Evolutionary conservation across 176 grass and related monocot genomes (phyloP).

Genomic region (Aegilops umbellulata): DNA sequence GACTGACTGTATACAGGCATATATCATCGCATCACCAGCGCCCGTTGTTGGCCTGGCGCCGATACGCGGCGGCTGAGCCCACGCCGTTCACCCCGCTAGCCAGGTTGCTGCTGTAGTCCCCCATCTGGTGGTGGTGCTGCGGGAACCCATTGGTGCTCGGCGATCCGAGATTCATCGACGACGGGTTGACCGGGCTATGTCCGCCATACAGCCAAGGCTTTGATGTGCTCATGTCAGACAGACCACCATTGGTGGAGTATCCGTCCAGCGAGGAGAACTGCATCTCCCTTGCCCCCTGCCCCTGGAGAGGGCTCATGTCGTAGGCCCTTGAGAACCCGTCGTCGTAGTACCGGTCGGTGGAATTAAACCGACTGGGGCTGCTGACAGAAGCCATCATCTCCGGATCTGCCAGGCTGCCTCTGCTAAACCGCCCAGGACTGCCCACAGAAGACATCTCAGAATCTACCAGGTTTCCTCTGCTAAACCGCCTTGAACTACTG

Average conservation of each 20-base stretch:
- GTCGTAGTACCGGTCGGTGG: slow-evolving; percentile 45
- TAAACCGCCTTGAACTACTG: slow-evolving; percentile 37
- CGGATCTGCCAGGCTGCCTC: slow-evolving; percentile 21
- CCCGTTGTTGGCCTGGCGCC: slow-evolving; percentile 47
- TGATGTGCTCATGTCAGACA: slow-evolving; percentile 39
- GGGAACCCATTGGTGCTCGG: slow-evolving; percentile 34
- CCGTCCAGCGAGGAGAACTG: slow-evolving; percentile 24
- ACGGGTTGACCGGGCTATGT: background rate
- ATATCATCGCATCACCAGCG: slow-evolving; percentile 38
- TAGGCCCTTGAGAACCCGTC: slow-evolving; percentile 57
- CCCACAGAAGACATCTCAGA: slow-evolving; percentile 26
- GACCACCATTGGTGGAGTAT: slow-evolving; percentile 43
- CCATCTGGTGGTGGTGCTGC: slow-evolving; percentile 17
- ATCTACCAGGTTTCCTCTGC: slow-evolving; percentile 32
- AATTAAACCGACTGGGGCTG: slow-evolving; percentile 34
- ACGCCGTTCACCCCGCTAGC: slow-evolving; percentile 29
- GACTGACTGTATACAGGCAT: slow-evolving; percentile 36
- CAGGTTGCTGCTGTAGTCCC: slow-evolving; percentile 43
- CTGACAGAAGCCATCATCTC: slow-evolving; percentile 29
- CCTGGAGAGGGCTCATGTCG: slow-evolving; percentile 42
- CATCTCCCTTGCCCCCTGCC: slow-evolving; percentile 32
- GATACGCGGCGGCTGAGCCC: slow-evolving; percentile 34
- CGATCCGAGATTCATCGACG: slow-evolving; percentile 20
- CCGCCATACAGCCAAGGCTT: slow-evolving; percentile 56
- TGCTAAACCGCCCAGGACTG: slow-evolving; percentile 28